These are phyloP conservation scores for Aristolochia californica DNA, from an alignment of 164 flowering plant species.

Conservation along the genomic window DNA sequence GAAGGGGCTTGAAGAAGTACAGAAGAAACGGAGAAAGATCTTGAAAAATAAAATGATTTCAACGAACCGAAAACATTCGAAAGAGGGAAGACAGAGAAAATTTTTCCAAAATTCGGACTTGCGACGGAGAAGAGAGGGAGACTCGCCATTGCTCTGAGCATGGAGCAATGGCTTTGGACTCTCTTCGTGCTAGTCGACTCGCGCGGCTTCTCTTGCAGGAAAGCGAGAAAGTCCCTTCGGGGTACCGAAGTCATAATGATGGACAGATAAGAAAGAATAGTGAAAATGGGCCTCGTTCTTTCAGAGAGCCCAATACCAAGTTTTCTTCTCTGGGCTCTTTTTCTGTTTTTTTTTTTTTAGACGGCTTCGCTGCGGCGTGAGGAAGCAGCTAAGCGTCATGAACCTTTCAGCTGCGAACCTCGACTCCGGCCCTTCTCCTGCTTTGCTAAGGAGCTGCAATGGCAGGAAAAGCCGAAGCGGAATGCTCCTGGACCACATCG, in stretches of 20 bases:
- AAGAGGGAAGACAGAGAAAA: slow-evolving; percentile 2
- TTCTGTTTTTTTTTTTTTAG: neutral
- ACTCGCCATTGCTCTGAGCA: slow-evolving; percentile 15
- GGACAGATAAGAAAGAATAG: no score
- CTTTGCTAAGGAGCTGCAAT: slow-evolving; percentile 3
- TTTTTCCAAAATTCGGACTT: slow-evolving; percentile 4
- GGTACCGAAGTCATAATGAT: no score
- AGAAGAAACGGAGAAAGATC: slow-evolving; percentile 10
- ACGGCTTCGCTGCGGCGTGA: no score
- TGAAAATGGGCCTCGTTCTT: no score
- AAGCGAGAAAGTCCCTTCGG: no score
- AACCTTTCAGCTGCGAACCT: slow-evolving; percentile 13
- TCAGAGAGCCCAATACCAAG: no score
- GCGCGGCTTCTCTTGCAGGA: no score
- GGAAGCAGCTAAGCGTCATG: slow-evolving; percentile 13
- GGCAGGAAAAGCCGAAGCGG: slow-evolving; percentile 3
- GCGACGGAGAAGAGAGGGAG: slow-evolving; percentile 12
- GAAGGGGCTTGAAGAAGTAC: neutral
- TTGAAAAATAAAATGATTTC: slow-evolving; percentile 5
- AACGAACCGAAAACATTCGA: neutral
- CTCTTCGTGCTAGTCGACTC: no score
- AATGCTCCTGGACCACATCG: neutral
- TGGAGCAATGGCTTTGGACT: no score
- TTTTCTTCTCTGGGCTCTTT: no score
- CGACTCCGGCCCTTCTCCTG: slow-evolving; percentile 14